phyloP scores from a whole-genome alignment of 805 yeast species.

The Suhomyces canberraensis region DNA sequence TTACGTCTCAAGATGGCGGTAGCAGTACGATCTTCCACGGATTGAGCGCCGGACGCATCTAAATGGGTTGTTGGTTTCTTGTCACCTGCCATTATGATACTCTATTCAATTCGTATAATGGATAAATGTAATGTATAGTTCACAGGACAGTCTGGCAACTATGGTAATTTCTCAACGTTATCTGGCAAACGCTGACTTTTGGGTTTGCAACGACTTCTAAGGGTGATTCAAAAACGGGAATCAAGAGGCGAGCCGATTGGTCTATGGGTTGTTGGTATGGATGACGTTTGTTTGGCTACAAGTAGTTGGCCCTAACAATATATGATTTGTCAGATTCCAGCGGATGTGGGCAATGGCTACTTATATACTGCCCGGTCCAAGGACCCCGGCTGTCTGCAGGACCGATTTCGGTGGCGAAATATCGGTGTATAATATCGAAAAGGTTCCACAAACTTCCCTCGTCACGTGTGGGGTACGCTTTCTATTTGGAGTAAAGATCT shows the following conservation, averaged over 20 bases:
- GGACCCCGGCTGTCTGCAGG: constrained; percentile 3
- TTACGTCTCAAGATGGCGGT: constrained; percentile 96
- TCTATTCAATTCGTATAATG: neutral
- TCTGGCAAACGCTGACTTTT: constrained; percentile 3
- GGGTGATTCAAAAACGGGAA: too few species aligned
- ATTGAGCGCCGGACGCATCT: constrained; percentile 64
- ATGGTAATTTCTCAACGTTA: constrained; percentile 2
- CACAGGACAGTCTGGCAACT: neutral
- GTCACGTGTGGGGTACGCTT: neutral
- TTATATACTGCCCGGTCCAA: too few species aligned
- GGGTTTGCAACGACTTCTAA: constrained; percentile 3
- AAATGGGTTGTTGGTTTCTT: constrained; percentile 31
- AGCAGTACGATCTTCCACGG: constrained; percentile 72
- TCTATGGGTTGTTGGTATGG: too few species aligned
- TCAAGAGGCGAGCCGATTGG: too few species aligned
- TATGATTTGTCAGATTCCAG: too few species aligned
- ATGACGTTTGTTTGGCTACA: too few species aligned
- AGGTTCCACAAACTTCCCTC: neutral
- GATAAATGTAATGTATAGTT: neutral
- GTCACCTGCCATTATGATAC: constrained; percentile 15
- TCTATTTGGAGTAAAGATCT: too few species aligned
- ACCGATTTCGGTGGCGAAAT: constrained; percentile 4
- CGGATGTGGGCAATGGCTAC: neutral
- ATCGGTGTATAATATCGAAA: neutral
- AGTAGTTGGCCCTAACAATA: too few species aligned